Conservation (phyloP, 768 basidiomycete species). For the Tricholoma flavovirens region DNA sequence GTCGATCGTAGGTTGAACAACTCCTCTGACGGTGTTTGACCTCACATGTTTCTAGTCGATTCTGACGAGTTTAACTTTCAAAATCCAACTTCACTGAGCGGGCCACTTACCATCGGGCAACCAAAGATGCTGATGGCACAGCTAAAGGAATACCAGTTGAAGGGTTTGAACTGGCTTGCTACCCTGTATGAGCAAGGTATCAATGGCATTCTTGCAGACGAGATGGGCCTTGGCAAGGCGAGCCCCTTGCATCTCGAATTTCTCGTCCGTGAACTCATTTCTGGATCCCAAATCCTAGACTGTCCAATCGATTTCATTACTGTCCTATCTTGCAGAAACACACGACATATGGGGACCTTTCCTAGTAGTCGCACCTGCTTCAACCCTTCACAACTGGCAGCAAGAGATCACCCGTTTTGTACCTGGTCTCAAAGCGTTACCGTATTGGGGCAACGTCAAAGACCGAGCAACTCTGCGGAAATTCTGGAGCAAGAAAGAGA, state of each 20-base stretch:
- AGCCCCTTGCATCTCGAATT: conserved; percentile 4
- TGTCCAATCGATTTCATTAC: conserved; percentile 93
- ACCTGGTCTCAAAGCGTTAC: conserved; percentile 87
- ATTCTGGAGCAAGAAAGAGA: conserved; percentile 98
- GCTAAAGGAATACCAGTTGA: conserved; percentile 96
- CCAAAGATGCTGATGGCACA: conserved; percentile 96
- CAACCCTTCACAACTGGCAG: conserved; percentile 99
- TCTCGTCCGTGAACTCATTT: conserved; percentile 2
- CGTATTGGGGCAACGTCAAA: conserved; percentile 98
- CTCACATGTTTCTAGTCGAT: conserved; percentile 53
- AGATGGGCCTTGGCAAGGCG: conserved; percentile 94
- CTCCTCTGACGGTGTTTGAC: background rate
- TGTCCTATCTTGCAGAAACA: conserved; percentile 93
- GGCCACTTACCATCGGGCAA: conserved; percentile 80
- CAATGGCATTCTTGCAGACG: conserved; percentile 98
- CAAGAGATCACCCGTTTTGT: conserved; percentile 97
- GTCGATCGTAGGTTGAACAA: conserved; percentile 58
- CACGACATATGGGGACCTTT: conserved; percentile 99
- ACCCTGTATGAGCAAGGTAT: conserved; percentile 98
- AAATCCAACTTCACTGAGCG: conserved; percentile 88
- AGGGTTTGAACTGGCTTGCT: conserved; percentile 96
- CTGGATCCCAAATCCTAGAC: conserved; percentile 44
- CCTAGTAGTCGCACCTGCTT: conserved; percentile 94
- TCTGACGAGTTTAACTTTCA: conserved; percentile 99
- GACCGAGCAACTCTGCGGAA: conserved; percentile 91